A percentile compares a stretch with the other conserved stretches of the same genome.
phyloP scores from a whole-genome alignment of 768 basidiomycete species.

The Rhizopogon vesiculosus region DNA sequence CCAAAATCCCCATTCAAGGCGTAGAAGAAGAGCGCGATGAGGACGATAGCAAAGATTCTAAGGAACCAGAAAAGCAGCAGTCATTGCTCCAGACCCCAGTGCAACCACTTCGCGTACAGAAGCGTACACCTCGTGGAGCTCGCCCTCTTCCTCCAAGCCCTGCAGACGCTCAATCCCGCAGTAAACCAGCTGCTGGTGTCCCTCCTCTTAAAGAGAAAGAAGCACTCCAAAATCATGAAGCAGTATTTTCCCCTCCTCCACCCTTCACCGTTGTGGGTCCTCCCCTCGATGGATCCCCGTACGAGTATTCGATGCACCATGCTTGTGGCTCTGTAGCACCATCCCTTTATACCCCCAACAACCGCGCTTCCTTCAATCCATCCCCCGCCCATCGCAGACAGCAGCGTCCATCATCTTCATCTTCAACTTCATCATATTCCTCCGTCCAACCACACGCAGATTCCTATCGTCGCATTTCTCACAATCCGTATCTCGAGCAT shows the following conservation, averaged over 20 bases:
- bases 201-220: constrained; percentile 5
- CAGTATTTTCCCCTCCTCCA: constrained; percentile 27
- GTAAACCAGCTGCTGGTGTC: neutral
- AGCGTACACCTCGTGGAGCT: constrained; percentile 4
- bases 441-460: constrained; percentile 4
- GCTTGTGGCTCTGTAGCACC: constrained; percentile 15
- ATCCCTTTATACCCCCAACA: constrained; percentile 18
- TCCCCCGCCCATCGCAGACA: constrained; percentile 8
- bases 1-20: constrained; percentile 10
- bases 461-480: constrained; percentile 17
- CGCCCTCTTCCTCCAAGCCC: constrained; percentile 26
- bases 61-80: neutral
- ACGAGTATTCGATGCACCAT: constrained; percentile 20
- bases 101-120: constrained; percentile 7
- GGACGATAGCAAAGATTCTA: constrained; percentile 10
- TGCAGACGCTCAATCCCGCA: neutral
- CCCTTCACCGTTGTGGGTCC: constrained; percentile 29
- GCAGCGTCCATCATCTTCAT: constrained; percentile 4
- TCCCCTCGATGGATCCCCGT: constrained; percentile 32
- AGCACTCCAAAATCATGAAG: constrained; percentile 1
- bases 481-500: constrained; percentile 3
- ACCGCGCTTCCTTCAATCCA: constrained; percentile 15
- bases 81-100: neutral
- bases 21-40: constrained; percentile 15
- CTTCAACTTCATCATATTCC: neutral